A percentile compares a stretch with the other conserved stretches of the same genome.
Conservation (phyloP, 2,329 filamentous ascomycete genomes). For the Trichoderma sp. region DNA sequence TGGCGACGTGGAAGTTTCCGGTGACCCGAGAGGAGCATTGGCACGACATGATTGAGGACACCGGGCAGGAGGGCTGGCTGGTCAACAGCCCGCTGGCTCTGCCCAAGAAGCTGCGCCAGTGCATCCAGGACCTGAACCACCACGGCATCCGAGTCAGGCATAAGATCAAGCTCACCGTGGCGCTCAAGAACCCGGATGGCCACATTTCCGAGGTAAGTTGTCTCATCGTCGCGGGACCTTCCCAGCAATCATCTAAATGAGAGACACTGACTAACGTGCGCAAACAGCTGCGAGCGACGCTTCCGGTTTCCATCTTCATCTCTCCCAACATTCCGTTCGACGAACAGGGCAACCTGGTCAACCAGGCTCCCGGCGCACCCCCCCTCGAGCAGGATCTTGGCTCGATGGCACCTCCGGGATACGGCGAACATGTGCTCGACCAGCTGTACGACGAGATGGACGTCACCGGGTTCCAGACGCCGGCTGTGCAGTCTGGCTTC, state of each 20-base stretch:
- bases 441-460: slow-evolving; percentile 89
- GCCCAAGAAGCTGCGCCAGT: slow-evolving; percentile 78
- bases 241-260: too few species aligned
- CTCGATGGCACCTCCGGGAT: slow-evolving; percentile 82
- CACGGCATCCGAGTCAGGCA: slow-evolving; percentile 90
- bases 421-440: slow-evolving; percentile 87
- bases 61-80: slow-evolving; percentile 66
- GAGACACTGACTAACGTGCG: slow-evolving; percentile 24
- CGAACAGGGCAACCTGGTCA: slow-evolving; percentile 78
- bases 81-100: slow-evolving; percentile 67
- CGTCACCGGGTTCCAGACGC: slow-evolving; percentile 76
- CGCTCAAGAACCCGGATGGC: slow-evolving; percentile 91
- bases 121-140: slow-evolving; percentile 86
- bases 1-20: slow-evolving; percentile 61
- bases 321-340: slow-evolving; percentile 90
- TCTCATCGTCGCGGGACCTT: not conserved
- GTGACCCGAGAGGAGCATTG: slow-evolving; percentile 64
- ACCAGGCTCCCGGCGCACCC: slow-evolving; percentile 56
- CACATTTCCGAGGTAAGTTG: slow-evolving; percentile 79
- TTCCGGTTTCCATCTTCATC: slow-evolving; percentile 92
- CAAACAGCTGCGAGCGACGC: slow-evolving; percentile 74
- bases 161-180: slow-evolving; percentile 88
- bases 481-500: slow-evolving; percentile 69
- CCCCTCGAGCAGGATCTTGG: slow-evolving; percentile 56
- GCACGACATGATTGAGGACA: slow-evolving; percentile 69